Conservation (phyloP, 1,284 basidiomycete genomes). For the Entoloma clypeatum region DNA sequence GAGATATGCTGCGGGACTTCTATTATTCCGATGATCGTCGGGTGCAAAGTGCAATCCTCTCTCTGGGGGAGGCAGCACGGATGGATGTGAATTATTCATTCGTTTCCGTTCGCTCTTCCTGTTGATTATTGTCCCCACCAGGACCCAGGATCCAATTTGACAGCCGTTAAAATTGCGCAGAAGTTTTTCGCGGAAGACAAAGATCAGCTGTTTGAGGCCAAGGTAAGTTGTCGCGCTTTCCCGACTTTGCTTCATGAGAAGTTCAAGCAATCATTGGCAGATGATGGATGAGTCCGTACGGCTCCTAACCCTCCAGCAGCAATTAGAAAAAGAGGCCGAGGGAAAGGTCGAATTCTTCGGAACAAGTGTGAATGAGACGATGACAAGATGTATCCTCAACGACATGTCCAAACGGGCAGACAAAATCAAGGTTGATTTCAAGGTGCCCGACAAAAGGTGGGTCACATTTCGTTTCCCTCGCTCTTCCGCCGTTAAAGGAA, state of each 20-base stretch:
- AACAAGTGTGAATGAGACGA: conserved; percentile 79
- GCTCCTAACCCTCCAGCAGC: conserved; percentile 77
- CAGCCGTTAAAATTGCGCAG: conserved; percentile 76
- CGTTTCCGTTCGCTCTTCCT: not conserved
- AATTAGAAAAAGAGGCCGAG: conserved; percentile 83
- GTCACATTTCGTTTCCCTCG: conserved; percentile 15
- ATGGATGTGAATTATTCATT: conserved; percentile 31
- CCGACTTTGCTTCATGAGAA: not conserved
- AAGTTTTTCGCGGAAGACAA: conserved; percentile 96
- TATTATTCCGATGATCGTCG: conserved; percentile 98
- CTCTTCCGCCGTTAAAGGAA: not conserved
- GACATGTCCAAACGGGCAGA: conserved; percentile 84
- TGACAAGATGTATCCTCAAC: conserved; percentile 70
- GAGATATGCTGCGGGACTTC: conserved; percentile 91
- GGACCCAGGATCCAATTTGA: conserved; percentile 69
- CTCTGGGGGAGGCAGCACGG: conserved; percentile 74
- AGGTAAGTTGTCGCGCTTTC: conserved; percentile 44
- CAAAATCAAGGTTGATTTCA: conserved; percentile 82
- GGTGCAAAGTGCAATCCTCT: conserved; percentile 85
- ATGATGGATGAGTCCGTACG: conserved; percentile 86
- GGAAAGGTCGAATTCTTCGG: conserved; percentile 77
- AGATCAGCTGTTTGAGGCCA: conserved; percentile 85
- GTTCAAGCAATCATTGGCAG: conserved; percentile 37
- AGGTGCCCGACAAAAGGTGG: conserved; percentile 87
- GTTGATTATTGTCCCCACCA: conserved; percentile 32